Base-by-base conservation (phyloP, 2,329 filamentous ascomycete genomes). In the Aspergillus persii region DNA sequence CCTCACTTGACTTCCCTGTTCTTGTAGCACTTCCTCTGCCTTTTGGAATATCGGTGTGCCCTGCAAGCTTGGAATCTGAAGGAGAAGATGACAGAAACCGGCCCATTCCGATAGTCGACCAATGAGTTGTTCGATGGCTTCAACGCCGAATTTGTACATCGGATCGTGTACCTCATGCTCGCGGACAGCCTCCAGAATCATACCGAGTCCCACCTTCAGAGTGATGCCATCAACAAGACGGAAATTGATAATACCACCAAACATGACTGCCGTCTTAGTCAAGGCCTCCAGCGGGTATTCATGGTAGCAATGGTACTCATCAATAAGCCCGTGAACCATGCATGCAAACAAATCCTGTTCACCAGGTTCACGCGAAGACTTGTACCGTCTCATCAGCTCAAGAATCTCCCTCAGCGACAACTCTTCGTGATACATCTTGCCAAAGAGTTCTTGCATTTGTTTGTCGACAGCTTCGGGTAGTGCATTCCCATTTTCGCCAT, bases 101-200 rank as follows among this genome's bases (percentile, higher is more conserved):
- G 92, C 92, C 95, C 95, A 99, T 71, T 99, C 95, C 4, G 87
- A 84, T 52, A 99, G 86, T 46, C 95, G 87, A 44, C 86, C 83
- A 57, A 92, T 88, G 56, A 98, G 85, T 74, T 98, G 92, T 73
- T 97, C 89, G 61, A 99, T 84, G 15, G 95, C 95, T 73, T 99
- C 95, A 11, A 99, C 83, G 9, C 96, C 95, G 72, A 99, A 99
- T 69, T 97, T 96, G 80, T 95, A 98, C 95, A 99, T 98, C 1
- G 91, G 88, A 61, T 93, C 88, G 33, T 96, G 90, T 0, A 90
- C 86, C 33, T 84, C 80, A 69, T 95, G 91, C 63, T 96, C 92
- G 64, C 91, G 85, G 27, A 99, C 92, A 11, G 95, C 92, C 74
- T 99, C 93, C n/a, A 98, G 81, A 63, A 99, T 96, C 92, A 99